Evolutionary conservation across 2,329 filamentous ascomycete genomes (phyloP), one percentile per base, ranked within the genome.

Genomic region (Arthroderma uncinatum): DNA sequence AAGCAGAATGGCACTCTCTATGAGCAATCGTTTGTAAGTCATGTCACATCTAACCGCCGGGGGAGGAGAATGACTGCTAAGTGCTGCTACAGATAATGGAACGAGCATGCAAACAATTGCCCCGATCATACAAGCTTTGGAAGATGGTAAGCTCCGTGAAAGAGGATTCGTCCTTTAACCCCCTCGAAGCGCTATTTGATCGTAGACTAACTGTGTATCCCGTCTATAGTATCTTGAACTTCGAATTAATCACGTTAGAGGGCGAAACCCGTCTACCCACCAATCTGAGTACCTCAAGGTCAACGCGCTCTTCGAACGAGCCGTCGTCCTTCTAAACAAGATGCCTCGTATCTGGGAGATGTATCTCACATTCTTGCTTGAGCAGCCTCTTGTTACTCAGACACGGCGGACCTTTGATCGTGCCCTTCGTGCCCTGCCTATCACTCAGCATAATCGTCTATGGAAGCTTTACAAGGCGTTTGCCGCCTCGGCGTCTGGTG

Each of bases 271-370:
- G 10, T 87, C 88, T 57, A 80, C 84, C 58, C 89, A 87, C 70
- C 82, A 83, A 55, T 76, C 81, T 59, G 91, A 98, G 68, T 97
- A 86, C 73, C 81, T 84, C 68, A 98, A 97, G 73, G 90, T 97
- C 70, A 98, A 98, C 70, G 81, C 88, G 56, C 82, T 97, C 40
- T 98, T 95, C 70, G 93, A 98, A 74, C 82, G 89, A 64, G 91
- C 93, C 2, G 76, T 98, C 54, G 88, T 96, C 58, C 79, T 98
- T 40, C 81, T 98, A 61, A 96, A 98, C 75, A 98, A 98, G 75
- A 98, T 98, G 93, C 93, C 94, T 23, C 82, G 84, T 63, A 93
- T 98, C 68, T 98, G 93, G 94, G 91, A 96, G 70, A 89, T 97
- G 84, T 98, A 96, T 70, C 83, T 98, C 61, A 81, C 81, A 53